Base-by-base conservation (phyloP, 805 yeast species). In the Hanseniaspora clermontiae region DNA sequence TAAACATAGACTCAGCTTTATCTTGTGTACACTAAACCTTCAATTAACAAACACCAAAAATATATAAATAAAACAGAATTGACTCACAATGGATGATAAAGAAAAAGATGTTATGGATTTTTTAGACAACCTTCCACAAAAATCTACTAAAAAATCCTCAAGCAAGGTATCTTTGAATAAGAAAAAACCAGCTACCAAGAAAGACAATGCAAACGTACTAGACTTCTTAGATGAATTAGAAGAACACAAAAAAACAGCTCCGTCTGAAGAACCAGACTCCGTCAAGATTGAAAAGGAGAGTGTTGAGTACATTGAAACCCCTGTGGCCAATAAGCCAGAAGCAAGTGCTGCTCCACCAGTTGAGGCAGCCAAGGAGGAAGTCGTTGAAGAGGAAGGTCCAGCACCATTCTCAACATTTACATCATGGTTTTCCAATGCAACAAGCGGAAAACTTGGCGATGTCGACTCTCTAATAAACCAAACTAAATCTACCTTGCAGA, bases 51-150 rank as follows among this genome's bases (percentile, higher is more conserved):
- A 32, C 36, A 9, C 36, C 36, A 32, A 32, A 5, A 32, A 10
- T 5, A 32, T 4, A 32, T 32, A 32, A 32, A 10, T 7, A 4
- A 32, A 9, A 32, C 27, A 24, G 27, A 24, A 24, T 24, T 24
- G 5, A 24, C 5, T 4, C 27, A 34, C 3, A 39, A 57, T 57
- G 59, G 40, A 52, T 17, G 60, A 59, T 42, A 72, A 70, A 57
- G 81, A 82, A 27, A 86, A 83, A 60, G 91, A 85, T 62, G 91
- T 86, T 5, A 74, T 86, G 55, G 91, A 85, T 60, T 87, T 87
- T 65, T 74, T 86, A 61, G 88, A 84, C 64, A 83, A 90, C 0
- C 76, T 88, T 49, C 93, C 95, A 3, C 88, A 83, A 51, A 74
- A 76, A 70, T 74, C 32, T 58, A 59, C 45, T 63, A 61, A 42